Evolutionary conservation across 345 rosid species (phyloP), one percentile per base, ranked within the genome.

Genomic region (Ceriops zippeliana): DNA sequence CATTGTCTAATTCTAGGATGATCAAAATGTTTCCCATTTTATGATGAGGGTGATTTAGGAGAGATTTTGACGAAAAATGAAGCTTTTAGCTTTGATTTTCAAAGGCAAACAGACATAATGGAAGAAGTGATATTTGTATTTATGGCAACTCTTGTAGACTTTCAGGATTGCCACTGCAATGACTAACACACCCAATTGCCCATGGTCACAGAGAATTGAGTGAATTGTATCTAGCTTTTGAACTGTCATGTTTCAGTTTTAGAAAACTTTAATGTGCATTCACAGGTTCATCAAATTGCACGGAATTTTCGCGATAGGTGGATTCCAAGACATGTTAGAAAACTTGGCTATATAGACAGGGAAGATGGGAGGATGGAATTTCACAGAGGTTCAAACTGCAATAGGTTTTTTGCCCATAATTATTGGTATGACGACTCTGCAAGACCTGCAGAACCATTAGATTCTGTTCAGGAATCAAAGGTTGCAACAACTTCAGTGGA

Each of bases 271-370:
- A 9, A 34, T 47, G 7, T 76, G 68, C 37, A 53, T 62, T 4
- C 65, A 54, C 86, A 95, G 99, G 98, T 95, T 84, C 99, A 95
- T 82, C 93, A 88, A 83, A 91, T 86, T 79, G 99, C 99, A 20
- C 84, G 98, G 26, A 86, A 75, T 76, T 91, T 95, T 66, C 83
- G 99, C 59, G 96, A 95, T 73, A 90, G 71, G 73, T 95, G 93
- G 92, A 86, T 95, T 75, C 97, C 97, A 26, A 86, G 86, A 72
- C 76, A 79, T 69, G 34, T 84, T 51, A 87, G 96, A 76, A 91
- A 80, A 77, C 71, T 49, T 61, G 69, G 82, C 76, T 80, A 78
- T 73, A 67, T 74, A 56, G 93, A 89, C 63, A 80, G 90, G 81
- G 93, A 85, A 47, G 87, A 84, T 49, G 87, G 84, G 20, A 80